Conservation (phyloP, 352 stramenopile species). For the Phytophthora podocarpi region DNA sequence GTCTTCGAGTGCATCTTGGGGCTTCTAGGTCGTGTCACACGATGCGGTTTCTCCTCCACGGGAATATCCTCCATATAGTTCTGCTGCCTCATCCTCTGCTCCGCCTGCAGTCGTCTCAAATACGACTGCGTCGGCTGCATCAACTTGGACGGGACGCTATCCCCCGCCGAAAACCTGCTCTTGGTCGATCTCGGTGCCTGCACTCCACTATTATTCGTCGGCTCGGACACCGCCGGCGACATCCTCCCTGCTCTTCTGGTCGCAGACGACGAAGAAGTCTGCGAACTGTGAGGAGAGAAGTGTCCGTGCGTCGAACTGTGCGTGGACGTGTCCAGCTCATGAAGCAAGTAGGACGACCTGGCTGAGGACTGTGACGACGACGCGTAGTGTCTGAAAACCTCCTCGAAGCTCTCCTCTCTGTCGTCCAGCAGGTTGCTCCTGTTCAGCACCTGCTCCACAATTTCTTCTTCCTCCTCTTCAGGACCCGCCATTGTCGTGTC, state of each 20-base stretch:
- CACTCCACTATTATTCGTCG: background rate
- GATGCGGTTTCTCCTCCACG: conserved; percentile 49
- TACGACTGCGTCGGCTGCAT: conserved; percentile 76
- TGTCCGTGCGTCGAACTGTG: conserved; percentile 33
- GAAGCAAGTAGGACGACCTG: conserved; percentile 48
- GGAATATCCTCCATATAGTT: conserved; percentile 46
- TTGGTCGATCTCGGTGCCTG: conserved; percentile 7
- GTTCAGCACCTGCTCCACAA: conserved; percentile 33
- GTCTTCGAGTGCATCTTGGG: conserved; percentile 55
- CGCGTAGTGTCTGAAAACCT: conserved; percentile 63
- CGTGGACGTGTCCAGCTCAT: conserved; percentile 45
- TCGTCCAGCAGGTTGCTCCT: conserved; percentile 45
- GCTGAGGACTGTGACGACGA: conserved; percentile 57
- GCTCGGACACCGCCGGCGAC: background rate
- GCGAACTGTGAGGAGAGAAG: conserved; percentile 36
- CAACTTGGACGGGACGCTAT: conserved; percentile 49
- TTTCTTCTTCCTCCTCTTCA: conserved; percentile 23
- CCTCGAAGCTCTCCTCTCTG: conserved; percentile 53
- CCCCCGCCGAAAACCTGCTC: conserved; percentile 10
- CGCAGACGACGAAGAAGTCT: conserved; percentile 29
- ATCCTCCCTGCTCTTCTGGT: conserved; percentile 3
- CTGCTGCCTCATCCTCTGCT: conserved; percentile 60
- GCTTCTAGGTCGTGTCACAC: conserved; percentile 57
- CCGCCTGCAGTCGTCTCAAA: conserved; percentile 58
- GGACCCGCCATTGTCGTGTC: conserved; percentile 45